Conservation (phyloP, 495 filamentous ascomycete genomes). For the Aspergillus sclerotioniger region DNA sequence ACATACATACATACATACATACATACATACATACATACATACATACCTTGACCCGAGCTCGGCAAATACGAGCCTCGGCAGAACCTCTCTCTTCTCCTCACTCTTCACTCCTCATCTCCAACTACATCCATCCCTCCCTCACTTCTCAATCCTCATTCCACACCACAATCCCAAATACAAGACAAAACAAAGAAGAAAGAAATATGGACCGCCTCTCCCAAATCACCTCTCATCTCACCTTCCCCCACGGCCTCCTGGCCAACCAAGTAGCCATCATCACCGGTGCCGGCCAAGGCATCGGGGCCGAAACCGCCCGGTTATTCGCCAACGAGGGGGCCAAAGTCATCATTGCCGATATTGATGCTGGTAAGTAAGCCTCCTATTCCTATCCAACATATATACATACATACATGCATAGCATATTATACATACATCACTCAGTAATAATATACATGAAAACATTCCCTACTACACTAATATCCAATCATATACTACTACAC, state of each 20-base stretch:
- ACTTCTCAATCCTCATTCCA: neutral
- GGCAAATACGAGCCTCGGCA: too few species aligned
- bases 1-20: too few species aligned
- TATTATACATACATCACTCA: neutral
- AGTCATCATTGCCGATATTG: slow-evolving; percentile 80
- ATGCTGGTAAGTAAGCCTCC: slow-evolving; percentile 52
- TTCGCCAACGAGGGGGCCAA: slow-evolving; percentile 86
- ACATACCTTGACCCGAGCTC: too few species aligned
- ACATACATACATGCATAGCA: neutral
- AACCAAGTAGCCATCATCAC: slow-evolving; percentile 87
- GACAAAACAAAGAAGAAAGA: slow-evolving; percentile 19
- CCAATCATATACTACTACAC: neutral
- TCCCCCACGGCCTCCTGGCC: slow-evolving; percentile 70
- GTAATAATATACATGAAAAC: neutral
- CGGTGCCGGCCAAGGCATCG: slow-evolving; percentile 85
- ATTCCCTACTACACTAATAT: neutral
- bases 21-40: too few species aligned
- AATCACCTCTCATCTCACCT: slow-evolving; percentile 74
- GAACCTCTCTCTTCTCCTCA: too few species aligned
- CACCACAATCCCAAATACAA: neutral
- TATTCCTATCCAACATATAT: neutral
- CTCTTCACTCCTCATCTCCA: too few species aligned
- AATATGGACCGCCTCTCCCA: slow-evolving; percentile 56
- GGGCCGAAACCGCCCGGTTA: slow-evolving; percentile 73
- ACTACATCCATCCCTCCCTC: too few species aligned